These are phyloP conservation scores for Citrullus colocynthis DNA, from an alignment of 306 rosid genomes.

Conservation along the genomic window DNA sequence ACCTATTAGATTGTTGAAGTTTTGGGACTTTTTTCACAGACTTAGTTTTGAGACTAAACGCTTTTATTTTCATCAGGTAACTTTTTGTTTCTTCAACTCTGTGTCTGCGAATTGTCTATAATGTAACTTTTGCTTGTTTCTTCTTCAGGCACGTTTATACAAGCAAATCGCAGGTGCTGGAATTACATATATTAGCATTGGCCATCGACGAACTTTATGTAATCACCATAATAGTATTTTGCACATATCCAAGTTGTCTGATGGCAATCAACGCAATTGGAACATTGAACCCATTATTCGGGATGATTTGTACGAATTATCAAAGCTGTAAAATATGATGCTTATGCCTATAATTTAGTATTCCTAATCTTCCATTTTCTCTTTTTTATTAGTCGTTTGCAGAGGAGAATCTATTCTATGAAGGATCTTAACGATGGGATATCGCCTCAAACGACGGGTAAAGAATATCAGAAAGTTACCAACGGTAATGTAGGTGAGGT, in stretches of 20 bases:
- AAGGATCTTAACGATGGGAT: background rate
- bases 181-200: conserved; percentile 73
- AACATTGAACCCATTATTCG: conserved; percentile 25
- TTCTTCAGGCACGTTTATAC: conserved; percentile 63
- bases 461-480: background rate
- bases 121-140: conserved; percentile 2
- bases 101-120: background rate
- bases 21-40: no score
- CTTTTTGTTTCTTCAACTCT: background rate
- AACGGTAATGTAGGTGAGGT: background rate
- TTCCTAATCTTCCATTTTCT: background rate
- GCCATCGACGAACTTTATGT: conserved; percentile 59
- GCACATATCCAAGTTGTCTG: conserved; percentile 32
- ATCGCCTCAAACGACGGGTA: background rate
- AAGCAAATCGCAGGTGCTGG: conserved; percentile 51
- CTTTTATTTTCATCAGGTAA: background rate
- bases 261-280: conserved; percentile 40
- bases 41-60: no score
- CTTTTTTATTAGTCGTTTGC: background rate
- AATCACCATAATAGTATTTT: conserved; percentile 44
- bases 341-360: background rate
- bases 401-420: background rate
- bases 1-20: no score
- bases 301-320: conserved; percentile 15
- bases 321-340: conserved; percentile 2